Evolutionary conservation across 805 yeast species (phyloP).

Genomic region (Lipomyces japonicus): DNA sequence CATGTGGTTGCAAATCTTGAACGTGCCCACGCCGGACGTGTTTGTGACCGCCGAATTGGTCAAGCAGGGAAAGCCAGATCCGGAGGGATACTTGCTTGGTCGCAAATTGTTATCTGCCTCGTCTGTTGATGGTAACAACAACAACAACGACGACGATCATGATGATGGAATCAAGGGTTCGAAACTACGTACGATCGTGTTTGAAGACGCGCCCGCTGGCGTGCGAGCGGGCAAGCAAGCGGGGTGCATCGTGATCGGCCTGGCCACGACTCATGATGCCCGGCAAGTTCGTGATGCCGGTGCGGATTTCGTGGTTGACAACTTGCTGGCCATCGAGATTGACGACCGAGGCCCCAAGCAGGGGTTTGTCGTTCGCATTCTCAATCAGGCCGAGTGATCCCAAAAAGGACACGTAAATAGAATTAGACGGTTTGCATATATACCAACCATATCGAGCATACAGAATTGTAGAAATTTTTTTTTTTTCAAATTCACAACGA

Average conservation of each 20-base stretch:
- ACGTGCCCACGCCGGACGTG: conserved; percentile 59
- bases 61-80: conserved; percentile 77
- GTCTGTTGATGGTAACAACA: too few relatives aligned
- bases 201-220: conserved; percentile 91
- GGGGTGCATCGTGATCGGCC: conserved; percentile 78
- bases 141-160: too few relatives aligned
- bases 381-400: too few relatives aligned
- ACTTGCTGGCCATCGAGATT: conserved; percentile 41
- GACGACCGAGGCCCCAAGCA: neutral
- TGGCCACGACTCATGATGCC: conserved; percentile 73
- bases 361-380: neutral
- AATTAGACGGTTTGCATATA: too few relatives aligned
- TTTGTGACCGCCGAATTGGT: conserved; percentile 83
- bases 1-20: conserved; percentile 69
- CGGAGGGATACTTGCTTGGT: conserved; percentile 63
- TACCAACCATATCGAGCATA: too few relatives aligned
- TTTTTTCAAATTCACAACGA: too few relatives aligned
- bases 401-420: too few relatives aligned
- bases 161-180: neutral
- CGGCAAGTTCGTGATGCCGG: conserved; percentile 69
- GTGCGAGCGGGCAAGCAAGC: conserved; percentile 78
- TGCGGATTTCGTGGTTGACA: conserved; percentile 76
- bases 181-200: conserved; percentile 49
- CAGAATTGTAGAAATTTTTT: too few relatives aligned
- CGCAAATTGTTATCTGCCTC: conserved; percentile 35